Base-by-base conservation (phyloP, 768 basidiomycete genomes). In the Phaeotremella fagi region DNA sequence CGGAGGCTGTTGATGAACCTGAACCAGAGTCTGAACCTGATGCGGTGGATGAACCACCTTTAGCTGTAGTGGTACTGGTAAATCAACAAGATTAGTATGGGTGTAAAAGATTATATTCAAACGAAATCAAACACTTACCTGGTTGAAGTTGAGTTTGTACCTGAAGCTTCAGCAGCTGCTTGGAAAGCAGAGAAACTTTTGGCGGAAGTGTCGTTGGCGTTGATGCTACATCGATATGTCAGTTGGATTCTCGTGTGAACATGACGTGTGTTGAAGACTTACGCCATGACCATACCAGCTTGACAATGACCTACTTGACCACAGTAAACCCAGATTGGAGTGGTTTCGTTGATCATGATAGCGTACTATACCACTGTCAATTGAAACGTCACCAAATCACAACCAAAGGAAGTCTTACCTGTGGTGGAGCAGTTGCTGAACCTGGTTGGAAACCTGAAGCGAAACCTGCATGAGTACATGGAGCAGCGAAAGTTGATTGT, bases 401-500 rank as follows among this genome's bases (percentile, higher is more conserved):
- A n/a, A n/a, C n/a, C n/a, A n/a, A n/a, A n/a, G n/a, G n/a, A n/a
- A n/a, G 43, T 12, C 23, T 5, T 43, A 22, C 23, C 26, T 42
- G 15, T 9, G 38, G 38, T 6, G 43, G 41, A 24, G 25, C 51
- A 3, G 55, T 50, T 1, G 44, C 23, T 14, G 25, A 28, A n/a
- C 35, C 48, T 28, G 54, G 48, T 31, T 28, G 52, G 51, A 52
- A 49, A 24, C 59, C 59, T 12, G 59, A 54, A n/a, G 51, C 36
- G 26, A 60, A 48, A 3, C 57, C 57, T 5, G 48, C 20, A 25
- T 41, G 37, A 15, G 52, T 41, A 41, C 59, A 60, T 6, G 59
- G 59, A 11, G 36, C 44, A 3, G 54, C 47, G 50, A 60, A 60
- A 15, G 59, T 60, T 15, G 59, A 60, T 26, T 60, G 59, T 12